Evolutionary conservation across 306 rosid species (phyloP), one percentile per base, ranked within the genome.

Genomic region (Astragalus glycyphyllos): DNA sequence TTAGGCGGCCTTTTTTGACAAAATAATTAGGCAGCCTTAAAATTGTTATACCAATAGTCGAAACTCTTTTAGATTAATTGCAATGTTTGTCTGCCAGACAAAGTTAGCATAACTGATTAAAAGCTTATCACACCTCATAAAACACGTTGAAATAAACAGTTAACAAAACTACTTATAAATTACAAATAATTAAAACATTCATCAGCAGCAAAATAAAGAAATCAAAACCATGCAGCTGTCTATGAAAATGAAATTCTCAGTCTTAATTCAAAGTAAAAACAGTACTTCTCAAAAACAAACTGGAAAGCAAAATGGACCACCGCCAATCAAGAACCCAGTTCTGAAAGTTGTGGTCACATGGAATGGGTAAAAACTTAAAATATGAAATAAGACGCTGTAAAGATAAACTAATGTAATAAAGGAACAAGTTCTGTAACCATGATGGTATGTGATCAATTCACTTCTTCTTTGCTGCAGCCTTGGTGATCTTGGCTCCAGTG

Each of bases 391-490:
- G 71, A 73, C 71, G 26, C 64, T 50, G 8, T n/a, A 2, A 54
- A 1, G 59, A 44, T 11, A 42, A 65, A 41, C 66, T 46, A 34
- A 11, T 16, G 3, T 32, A 5, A 46, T 26, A 4, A 26, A 4
- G 3, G 31, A 26, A 26, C 31, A 26, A 26, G 31, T 26, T 1
- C 3, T 26, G 31, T 26, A 4, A 26, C 31, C 31, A 26, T 26
- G 31, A 26, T 26, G 31, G 3, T 26, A 26, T 26, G 48, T 48
- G 58, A 60, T 77, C 56, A 71, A 11, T 77, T 77, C 56, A 71
- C 15, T 77, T 77, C 77, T 77, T 77, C 77, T 77, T 77, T 31
- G 58, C 41, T 0, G 81, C 81, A 15, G 81, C 81, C 62, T 77
- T 77, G 72, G 77, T 77, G 55, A 71, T 66, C 62, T 77, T 77